Percentiles rank a stretch among this genome's conserved stretches.
phyloP scores from a whole-genome alignment of 805 yeast species.

The Blastobotrys robertii region DNA sequence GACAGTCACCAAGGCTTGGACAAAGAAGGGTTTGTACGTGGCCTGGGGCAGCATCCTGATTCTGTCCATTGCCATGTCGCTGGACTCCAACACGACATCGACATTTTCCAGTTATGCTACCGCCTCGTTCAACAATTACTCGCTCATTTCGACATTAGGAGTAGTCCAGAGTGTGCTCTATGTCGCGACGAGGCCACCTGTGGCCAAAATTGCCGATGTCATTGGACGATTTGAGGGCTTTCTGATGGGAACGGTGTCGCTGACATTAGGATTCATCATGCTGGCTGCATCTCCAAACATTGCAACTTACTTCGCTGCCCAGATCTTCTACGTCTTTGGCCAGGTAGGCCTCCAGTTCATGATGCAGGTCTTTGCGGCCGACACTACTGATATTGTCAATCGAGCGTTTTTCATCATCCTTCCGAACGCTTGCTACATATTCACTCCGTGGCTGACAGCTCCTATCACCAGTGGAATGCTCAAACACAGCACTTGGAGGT shows the following conservation, averaged over 20 bases:
- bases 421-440: constrained; percentile 31
- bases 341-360: constrained; percentile 30
- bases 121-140: constrained; percentile 31
- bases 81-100: constrained; percentile 3
- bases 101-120: constrained; percentile 31
- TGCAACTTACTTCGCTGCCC: constrained; percentile 30
- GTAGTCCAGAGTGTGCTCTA: constrained; percentile 33
- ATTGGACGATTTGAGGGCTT: constrained; percentile 35
- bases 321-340: constrained; percentile 31
- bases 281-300: constrained; percentile 31
- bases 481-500: constrained; percentile 36
- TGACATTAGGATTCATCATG: constrained; percentile 27
- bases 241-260: constrained; percentile 19
- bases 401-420: constrained; percentile 31
- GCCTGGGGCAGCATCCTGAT: constrained; percentile 8
- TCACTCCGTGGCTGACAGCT: constrained; percentile 34
- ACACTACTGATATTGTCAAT: constrained; percentile 32
- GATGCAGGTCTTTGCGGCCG: constrained; percentile 28
- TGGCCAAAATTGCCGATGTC: constrained; percentile 35
- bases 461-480: constrained; percentile 22
- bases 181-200: constrained; percentile 31
- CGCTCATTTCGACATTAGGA: constrained; percentile 32
- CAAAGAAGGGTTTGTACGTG: constrained; percentile 4
- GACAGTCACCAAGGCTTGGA: constrained; percentile 6
- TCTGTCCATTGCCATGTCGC: constrained; percentile 7